A percentile compares a stretch with the other conserved stretches of the same genome.
These are phyloP conservation scores for Huntiella decipiens DNA, from an alignment of 2,329 filamentous ascomycete genomes.

Conservation along the genomic window DNA sequence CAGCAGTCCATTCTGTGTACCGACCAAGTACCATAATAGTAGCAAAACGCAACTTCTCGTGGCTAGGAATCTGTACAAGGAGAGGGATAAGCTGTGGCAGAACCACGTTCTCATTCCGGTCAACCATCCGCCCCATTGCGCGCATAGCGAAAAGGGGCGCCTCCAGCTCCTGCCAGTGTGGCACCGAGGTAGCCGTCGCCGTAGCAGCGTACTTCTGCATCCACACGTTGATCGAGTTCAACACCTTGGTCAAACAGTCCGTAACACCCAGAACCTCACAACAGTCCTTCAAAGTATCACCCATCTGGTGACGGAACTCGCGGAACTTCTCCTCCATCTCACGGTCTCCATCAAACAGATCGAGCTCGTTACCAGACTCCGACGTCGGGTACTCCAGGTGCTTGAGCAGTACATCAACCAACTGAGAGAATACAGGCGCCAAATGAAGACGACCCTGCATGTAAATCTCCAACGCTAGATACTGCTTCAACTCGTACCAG, in stretches of 20 bases:
- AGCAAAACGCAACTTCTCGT: constrained; percentile 96
- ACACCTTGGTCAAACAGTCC: constrained; percentile 78
- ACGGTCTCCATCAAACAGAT: constrained; percentile 87
- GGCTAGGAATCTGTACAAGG: constrained; percentile 81
- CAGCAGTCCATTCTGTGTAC: constrained; percentile 95
- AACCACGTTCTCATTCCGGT: constrained; percentile 69
- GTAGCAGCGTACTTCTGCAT: constrained; percentile 63
- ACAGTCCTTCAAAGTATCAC: constrained; percentile 89
- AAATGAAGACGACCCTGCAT: constrained; percentile 60
- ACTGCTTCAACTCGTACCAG: constrained; percentile 98
- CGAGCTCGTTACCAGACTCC: constrained; percentile 52
- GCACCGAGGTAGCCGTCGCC: constrained; percentile 55
- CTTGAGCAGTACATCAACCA: constrained; percentile 83
- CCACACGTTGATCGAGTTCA: constrained; percentile 72
- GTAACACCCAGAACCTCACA: constrained; percentile 91
- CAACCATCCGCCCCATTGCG: constrained; percentile 92
- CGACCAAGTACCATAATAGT: constrained; percentile 93
- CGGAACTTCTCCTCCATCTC: constrained; percentile 95
- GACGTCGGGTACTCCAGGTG: constrained; percentile 75
- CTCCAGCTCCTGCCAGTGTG: constrained; percentile 91
- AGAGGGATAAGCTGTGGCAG: constrained; percentile 83
- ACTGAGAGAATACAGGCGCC: constrained; percentile 64
- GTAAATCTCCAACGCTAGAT: constrained; percentile 78
- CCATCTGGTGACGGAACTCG: constrained; percentile 92
- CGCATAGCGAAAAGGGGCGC: constrained; percentile 89